Evolutionary conservation across 345 rosid genomes (phyloP).

Genomic region (Camelina sativa): DNA sequence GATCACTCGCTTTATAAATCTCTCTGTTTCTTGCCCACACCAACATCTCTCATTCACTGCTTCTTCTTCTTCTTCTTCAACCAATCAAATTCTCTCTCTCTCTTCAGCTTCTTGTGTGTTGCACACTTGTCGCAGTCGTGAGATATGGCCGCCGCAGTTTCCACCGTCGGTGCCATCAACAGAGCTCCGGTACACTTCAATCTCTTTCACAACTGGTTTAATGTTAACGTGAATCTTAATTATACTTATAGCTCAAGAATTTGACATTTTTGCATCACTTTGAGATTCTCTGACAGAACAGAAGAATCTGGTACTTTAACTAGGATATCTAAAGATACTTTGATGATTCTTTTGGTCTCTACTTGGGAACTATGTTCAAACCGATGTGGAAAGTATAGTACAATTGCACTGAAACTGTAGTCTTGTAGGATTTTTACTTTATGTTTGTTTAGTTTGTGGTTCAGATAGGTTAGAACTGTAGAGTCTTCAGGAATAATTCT

Average conservation of each 20-base stretch:
- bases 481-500: background rate
- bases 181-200: conserved; percentile 60
- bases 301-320: conserved; percentile 19
- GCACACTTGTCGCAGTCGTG: conserved; percentile 33
- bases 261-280: conserved; percentile 17
- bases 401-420: background rate
- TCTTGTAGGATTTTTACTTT: background rate
- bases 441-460: background rate
- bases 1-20: conserved; percentile 39
- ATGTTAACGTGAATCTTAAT: background rate
- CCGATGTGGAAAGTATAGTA: background rate
- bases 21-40: conserved; percentile 26
- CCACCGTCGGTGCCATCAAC: conserved; percentile 82
- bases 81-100: conserved; percentile 27
- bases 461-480: background rate
- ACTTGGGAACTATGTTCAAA: background rate
- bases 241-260: conserved; percentile 1
- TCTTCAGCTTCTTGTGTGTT: conserved; percentile 33
- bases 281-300: conserved; percentile 32
- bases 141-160: conserved; percentile 77
- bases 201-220: background rate
- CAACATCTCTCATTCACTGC: conserved; percentile 26
- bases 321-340: conserved; percentile 5
- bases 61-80: conserved; percentile 20
- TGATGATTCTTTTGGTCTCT: conserved; percentile 2